Base-by-base conservation (phyloP, 371 early-diverging fungal genomes). In the Apophysomyces ossiformis region DNA sequence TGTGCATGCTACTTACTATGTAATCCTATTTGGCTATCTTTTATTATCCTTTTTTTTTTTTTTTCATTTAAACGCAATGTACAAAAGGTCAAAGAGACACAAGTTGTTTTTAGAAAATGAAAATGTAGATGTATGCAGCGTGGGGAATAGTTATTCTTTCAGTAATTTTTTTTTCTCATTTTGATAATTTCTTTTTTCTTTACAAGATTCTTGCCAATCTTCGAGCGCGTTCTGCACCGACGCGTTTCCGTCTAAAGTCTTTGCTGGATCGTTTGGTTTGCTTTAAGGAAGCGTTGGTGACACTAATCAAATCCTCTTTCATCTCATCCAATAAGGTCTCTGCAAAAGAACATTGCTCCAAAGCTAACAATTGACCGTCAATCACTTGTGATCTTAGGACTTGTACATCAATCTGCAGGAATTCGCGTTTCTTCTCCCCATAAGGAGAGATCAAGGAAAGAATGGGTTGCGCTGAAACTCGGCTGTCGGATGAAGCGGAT, bases 351-450 rank as follows among this genome's bases (percentile, higher is more conserved):
- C 69, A 76, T 57, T 76, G 73, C 9, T 73, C 65, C 12, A 78
- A 46, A 0, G 76, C 59, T 26, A 74, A 43, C 16, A 77, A 61
- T 39, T 72, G 69, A 7, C 76, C 74, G 18, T 75, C 70, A 13
- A 77, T 74, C 4, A 81, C 69, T 6, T 67, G 72, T 1, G 81
- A 81, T 8, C 74, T 70, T 21, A 81, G 69, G 5, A 81, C 78
- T 63, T 81, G 75, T 47, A 81, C 81, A 63, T 81, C 81, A 36
- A 81, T 77, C 44, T 81, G 76, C 11, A 81, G 59, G 54, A 74
- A 81, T 41, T 66, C 37, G 41, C 43, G 61, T 65, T 61, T n/a
- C 9, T 68, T 47, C 26, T 35, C 38, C 21, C n/a, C 47, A 66
- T 69, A 71, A 7, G 79, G 79, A 7, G 79, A 79, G 32, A 79